These are phyloP conservation scores for Kwoniella sp. DNA, from an alignment of 768 basidiomycete genomes.

Conservation along the genomic window DNA sequence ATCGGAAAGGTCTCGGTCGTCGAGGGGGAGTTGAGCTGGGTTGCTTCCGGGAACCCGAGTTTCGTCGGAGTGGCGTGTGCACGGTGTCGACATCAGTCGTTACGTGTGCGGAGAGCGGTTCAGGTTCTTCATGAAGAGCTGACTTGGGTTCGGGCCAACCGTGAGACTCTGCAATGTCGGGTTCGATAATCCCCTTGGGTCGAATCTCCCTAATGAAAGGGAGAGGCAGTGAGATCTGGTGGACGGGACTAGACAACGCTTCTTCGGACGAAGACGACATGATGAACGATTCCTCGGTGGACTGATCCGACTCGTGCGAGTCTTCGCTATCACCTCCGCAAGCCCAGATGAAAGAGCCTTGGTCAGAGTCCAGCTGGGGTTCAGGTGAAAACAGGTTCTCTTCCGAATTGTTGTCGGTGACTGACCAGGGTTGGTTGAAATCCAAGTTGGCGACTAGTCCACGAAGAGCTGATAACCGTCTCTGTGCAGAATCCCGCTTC, in stretches of 20 bases:
- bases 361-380: neutral
- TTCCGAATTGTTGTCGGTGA: constrained; percentile 12
- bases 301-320: neutral
- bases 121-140: neutral
- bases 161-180: constrained; percentile 21
- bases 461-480: constrained; percentile 38
- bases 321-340: constrained; percentile 8
- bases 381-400: constrained; percentile 17
- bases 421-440: constrained; percentile 45
- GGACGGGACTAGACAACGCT: constrained; percentile 5
- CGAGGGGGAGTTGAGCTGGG: constrained; percentile 31
- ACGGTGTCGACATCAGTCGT: neutral
- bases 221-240: constrained; percentile 7
- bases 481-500: constrained; percentile 45
- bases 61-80: constrained; percentile 13
- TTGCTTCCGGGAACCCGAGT: constrained; percentile 15
- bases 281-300: constrained; percentile 11
- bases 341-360: constrained; percentile 21
- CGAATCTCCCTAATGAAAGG: neutral
- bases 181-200: constrained; percentile 6
- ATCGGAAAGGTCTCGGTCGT: constrained; percentile 22
- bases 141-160: constrained; percentile 24
- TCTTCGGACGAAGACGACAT: constrained; percentile 16
- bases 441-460: constrained; percentile 48
- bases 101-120: neutral